Evolutionary conservation across 1,284 basidiomycete genomes (phyloP).

Genomic region (Neolentinus lepideus): DNA sequence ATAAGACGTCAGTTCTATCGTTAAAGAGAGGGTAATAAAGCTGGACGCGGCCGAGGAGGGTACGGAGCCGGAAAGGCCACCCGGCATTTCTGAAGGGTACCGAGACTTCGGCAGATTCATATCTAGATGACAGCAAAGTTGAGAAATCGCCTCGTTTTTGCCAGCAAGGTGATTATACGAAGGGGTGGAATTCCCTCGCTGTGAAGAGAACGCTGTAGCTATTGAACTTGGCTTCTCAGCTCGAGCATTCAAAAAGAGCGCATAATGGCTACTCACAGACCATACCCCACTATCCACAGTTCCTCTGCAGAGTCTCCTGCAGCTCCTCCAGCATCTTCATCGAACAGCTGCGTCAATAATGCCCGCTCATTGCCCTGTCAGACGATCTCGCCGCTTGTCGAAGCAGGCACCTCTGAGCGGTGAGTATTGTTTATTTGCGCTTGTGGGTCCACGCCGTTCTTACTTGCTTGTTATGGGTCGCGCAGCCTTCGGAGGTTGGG

Average conservation of each 20-base stretch:
- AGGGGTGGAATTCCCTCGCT: conserved; percentile 16
- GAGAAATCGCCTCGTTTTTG: conserved; percentile 16
- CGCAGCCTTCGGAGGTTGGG: neutral
- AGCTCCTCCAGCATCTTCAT: conserved; percentile 4
- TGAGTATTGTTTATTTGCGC: conserved; percentile 8
- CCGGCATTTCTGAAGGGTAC: neutral
- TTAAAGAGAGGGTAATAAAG: too few species aligned
- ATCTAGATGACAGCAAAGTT: conserved; percentile 4
- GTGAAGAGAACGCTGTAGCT: neutral
- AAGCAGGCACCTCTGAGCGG: conserved; percentile 23
- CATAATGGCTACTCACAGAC: neutral
- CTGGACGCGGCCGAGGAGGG: too few species aligned
- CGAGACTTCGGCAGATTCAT: neutral
- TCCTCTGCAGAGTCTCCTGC: neutral
- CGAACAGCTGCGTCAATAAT: conserved; percentile 14
- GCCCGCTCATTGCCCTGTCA: conserved; percentile 25
- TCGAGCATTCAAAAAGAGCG: conserved; percentile 20
- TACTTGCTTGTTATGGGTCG: conserved; percentile 10
- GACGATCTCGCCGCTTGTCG: conserved; percentile 31
- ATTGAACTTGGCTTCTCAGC: too few species aligned
- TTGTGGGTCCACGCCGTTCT: conserved; percentile 8
- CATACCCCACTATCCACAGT: conserved; percentile 4
- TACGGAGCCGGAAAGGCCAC: too few species aligned
- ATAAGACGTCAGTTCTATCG: too few species aligned
- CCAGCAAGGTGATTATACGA: conserved; percentile 25